These are phyloP conservation scores for Saccharomyces kudriavzevii DNA, from an alignment of 805 yeast species.

Conservation along the genomic window DNA sequence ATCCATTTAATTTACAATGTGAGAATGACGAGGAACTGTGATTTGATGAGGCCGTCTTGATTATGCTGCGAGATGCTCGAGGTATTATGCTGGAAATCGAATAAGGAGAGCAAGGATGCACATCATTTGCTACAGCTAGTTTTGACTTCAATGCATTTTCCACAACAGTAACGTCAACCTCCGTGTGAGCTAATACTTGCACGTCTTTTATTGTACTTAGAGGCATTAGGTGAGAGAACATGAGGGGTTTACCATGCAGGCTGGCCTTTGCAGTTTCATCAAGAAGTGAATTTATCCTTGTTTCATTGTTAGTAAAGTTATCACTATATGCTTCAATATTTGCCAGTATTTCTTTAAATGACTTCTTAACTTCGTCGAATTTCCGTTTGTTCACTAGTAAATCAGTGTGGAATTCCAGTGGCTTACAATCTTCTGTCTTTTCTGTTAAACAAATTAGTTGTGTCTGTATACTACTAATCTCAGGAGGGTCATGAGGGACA, in stretches of 20 bases:
- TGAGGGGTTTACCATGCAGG: neutral
- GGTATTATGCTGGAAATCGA: neutral
- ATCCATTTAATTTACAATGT: slow-evolving; percentile 1
- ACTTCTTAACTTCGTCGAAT: slow-evolving; percentile 9
- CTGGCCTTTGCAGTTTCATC: neutral
- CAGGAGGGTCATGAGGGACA: slow-evolving; percentile 15
- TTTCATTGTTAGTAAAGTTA: neutral
- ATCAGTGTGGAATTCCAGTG: slow-evolving; percentile 18
- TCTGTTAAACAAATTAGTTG: slow-evolving; percentile 23
- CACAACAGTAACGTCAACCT: neutral
- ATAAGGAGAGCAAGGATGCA: neutral
- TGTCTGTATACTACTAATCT: slow-evolving; percentile 12
- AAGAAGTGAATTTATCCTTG: neutral
- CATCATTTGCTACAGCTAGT: neutral
- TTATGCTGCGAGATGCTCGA: neutral
- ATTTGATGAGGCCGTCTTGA: neutral
- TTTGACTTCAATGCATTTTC: neutral
- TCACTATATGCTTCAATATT: neutral
- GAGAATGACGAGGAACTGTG: neutral
- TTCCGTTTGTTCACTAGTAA: slow-evolving; percentile 11
- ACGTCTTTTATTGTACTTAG: neutral
- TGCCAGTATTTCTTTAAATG: slow-evolving; percentile 8
- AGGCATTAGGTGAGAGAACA: slow-evolving; percentile 9
- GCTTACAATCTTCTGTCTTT: slow-evolving; percentile 26
- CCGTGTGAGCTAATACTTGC: neutral